These are phyloP conservation scores for Physcomitrium patens DNA, from an alignment of 225 moss, liverwort and hornwort genomes.

Conservation along the genomic window DNA sequence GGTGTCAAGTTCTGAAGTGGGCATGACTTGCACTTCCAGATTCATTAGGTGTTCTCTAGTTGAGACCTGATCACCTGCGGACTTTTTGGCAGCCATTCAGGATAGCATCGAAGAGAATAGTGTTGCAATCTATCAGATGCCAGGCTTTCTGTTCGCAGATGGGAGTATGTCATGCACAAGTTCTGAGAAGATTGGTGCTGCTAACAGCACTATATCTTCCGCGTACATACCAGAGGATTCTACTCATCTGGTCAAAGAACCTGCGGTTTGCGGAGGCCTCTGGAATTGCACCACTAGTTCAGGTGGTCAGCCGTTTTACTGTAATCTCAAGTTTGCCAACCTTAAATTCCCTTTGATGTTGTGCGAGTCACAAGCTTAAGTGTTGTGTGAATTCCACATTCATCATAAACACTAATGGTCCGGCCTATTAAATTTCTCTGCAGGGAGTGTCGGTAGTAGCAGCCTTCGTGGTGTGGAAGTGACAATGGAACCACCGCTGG, in stretches of 20 bases:
- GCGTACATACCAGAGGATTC: conserved; percentile 26
- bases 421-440: not conserved
- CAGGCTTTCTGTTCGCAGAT: conserved; percentile 4
- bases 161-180: conserved; percentile 27
- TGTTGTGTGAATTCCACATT: not conserved
- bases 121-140: conserved; percentile 2
- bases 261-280: conserved; percentile 3
- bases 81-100: conserved; percentile 26
- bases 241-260: conserved; percentile 20
- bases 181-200: conserved; percentile 23
- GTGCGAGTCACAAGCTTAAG: not conserved
- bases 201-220: not conserved
- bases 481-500: not conserved
- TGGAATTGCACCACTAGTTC: conserved; percentile 28
- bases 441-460: conserved; percentile 28
- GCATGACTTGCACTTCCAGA: conserved; percentile 8
- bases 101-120: conserved; percentile 32
- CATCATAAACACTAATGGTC: not conserved
- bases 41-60: conserved; percentile 6
- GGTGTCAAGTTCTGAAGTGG: not conserved
- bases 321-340: not conserved
- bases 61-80: conserved; percentile 19
- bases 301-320: conserved; percentile 14
- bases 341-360: not conserved
- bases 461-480: conserved; percentile 14